These are phyloP conservation scores for Arthrinium phaeospermum DNA, from an alignment of 2,329 filamentous ascomycete species.

Conservation along the genomic window DNA sequence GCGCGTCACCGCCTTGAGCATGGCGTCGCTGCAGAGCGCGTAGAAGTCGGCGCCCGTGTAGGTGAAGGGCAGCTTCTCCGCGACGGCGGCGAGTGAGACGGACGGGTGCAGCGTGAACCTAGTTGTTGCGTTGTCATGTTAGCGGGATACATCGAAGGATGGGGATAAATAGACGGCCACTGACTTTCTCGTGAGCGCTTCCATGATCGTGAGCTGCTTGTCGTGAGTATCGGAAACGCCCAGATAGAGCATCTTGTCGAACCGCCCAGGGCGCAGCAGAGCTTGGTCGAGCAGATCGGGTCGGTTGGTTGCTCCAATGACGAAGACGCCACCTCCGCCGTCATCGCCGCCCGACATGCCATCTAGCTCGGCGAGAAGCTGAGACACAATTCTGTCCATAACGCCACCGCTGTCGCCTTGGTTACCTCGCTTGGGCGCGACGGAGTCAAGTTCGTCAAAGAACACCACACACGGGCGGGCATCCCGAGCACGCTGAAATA, in stretches of 20 bases:
- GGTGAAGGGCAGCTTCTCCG: constrained; percentile 83
- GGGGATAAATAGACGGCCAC: constrained; percentile 40
- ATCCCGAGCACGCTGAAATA: constrained; percentile 86
- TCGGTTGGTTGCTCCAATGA: constrained; percentile 94
- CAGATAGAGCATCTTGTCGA: constrained; percentile 98
- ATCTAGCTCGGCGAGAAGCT: constrained; percentile 92
- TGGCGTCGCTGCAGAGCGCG: constrained; percentile 94
- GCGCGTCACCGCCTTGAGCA: constrained; percentile 97
- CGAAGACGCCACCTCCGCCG: constrained; percentile 83
- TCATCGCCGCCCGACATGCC: constrained; percentile 96
- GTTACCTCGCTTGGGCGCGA: constrained; percentile 94
- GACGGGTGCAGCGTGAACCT: constrained; percentile 85
- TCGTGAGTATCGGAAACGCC: constrained; percentile 96
- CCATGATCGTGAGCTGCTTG: constrained; percentile 92
- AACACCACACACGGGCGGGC: constrained; percentile 89
- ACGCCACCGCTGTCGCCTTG: constrained; percentile 97
- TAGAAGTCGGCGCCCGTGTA: constrained; percentile 98
- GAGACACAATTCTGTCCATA: constrained; percentile 97
- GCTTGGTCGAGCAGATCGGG: constrained; percentile 93
- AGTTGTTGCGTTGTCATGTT: constrained; percentile 21
- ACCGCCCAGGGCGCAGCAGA: constrained; percentile 84
- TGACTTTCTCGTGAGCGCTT: constrained; percentile 92
- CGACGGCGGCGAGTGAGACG: constrained; percentile 76
- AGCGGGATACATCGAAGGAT: background rate
- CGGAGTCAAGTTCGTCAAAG: constrained; percentile 91